These are phyloP conservation scores for Yarrowia porcina DNA, from an alignment of 805 yeast genomes.

Conservation along the genomic window DNA sequence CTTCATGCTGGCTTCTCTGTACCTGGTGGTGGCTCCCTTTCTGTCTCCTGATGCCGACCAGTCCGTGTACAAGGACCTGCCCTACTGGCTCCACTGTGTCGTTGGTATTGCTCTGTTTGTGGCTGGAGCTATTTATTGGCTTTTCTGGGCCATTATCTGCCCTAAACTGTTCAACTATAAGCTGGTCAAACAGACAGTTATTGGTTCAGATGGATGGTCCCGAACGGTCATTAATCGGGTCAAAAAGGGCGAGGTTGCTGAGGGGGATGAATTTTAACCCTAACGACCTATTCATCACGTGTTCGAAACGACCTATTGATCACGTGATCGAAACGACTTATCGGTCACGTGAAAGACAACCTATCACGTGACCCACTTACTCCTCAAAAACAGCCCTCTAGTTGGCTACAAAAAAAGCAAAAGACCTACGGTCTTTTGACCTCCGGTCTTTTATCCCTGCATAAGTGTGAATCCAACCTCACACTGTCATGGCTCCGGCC, in stretches of 20 bases:
- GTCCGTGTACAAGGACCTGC: conserved; percentile 63
- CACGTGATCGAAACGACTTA: too few species aligned
- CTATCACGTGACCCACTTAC: too few species aligned
- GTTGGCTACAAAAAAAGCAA: too few species aligned
- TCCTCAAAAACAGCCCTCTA: too few species aligned
- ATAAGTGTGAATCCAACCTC: conserved; percentile 26
- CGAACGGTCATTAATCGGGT: conserved; percentile 11
- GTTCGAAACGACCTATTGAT: too few species aligned
- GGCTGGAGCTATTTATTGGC: conserved; percentile 61
- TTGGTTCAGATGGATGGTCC: conserved; percentile 27
- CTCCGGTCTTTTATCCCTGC: too few species aligned
- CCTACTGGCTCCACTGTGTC: conserved; percentile 77
- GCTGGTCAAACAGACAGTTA: conserved; percentile 8
- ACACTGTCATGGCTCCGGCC: background rate
- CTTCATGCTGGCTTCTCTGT: conserved; percentile 62
- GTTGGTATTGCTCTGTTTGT: conserved; percentile 73
- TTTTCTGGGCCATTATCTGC: conserved; percentile 55
- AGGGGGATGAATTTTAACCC: conserved; percentile 8
- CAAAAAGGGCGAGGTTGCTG: conserved; percentile 3
- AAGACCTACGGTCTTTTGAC: background rate
- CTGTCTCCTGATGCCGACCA: conserved; percentile 68
- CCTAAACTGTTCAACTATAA: conserved; percentile 43
- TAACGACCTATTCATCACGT: too few species aligned
- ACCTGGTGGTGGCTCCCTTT: conserved; percentile 72
- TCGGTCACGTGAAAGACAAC: too few species aligned